Percentiles rank a stretch among this genome's conserved stretches.
Conservation (phyloP, 2,329 filamentous ascomycete species). For the Fusarium sacchari region DNA sequence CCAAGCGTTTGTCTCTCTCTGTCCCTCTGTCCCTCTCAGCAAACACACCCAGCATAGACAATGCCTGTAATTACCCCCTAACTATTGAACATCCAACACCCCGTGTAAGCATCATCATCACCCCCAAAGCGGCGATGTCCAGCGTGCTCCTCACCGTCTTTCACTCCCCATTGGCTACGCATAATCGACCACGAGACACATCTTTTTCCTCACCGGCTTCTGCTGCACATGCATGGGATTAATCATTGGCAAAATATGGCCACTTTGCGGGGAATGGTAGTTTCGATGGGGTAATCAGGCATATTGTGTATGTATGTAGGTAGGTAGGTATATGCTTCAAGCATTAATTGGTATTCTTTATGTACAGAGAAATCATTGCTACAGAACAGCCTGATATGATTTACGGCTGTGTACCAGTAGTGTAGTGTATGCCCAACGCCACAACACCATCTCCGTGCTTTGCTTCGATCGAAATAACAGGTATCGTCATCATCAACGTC, state of each 20-base stretch:
- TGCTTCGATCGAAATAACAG: constrained; percentile 12
- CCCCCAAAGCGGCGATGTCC: constrained; percentile 27
- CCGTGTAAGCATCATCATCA: not conserved
- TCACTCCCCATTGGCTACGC: constrained; percentile 2
- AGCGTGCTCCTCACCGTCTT: constrained; percentile 24
- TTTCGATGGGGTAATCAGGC: constrained; percentile 36
- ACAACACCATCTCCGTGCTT: constrained; percentile 37
- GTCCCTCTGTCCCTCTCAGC: not conserved
- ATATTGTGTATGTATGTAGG: not conserved
- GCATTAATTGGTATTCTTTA: constrained; percentile 1
- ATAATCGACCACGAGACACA: not conserved
- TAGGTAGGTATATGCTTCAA: not conserved
- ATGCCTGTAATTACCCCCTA: too few species aligned
- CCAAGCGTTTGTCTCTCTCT: not conserved
- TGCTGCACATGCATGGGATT: constrained; percentile 9
- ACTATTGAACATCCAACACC: not conserved
- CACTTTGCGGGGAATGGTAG: constrained; percentile 30
- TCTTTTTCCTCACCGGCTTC: constrained; percentile 8
- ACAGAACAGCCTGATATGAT: constrained; percentile 14
- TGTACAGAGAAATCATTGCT: constrained; percentile 29
- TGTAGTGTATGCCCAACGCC: constrained; percentile 30
- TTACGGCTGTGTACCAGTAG: constrained; percentile 17
- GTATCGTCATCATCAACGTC: constrained; percentile 35
- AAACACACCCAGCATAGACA: not conserved
- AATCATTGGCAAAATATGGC: not conserved